Percentiles rank a stretch among this genome's conserved stretches.
phyloP scores from a whole-genome alignment of 257 asterid genomes.

The Fraxinus americana region DNA sequence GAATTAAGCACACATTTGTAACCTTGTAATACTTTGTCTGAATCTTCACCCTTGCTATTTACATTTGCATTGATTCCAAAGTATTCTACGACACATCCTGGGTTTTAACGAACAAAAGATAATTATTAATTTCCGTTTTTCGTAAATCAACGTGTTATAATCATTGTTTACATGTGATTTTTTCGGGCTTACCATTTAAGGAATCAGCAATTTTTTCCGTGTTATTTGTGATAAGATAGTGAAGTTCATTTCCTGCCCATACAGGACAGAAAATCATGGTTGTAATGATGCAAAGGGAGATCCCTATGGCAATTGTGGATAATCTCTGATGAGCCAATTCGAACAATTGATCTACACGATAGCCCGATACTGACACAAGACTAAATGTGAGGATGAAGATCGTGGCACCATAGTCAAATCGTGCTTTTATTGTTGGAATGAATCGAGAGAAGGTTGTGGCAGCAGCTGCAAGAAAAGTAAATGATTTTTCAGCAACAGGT shows the following conservation, averaged over 20 bases:
- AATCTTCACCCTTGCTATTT: conserved; percentile 26
- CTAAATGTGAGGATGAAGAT: conserved; percentile 84
- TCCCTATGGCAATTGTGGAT: conserved; percentile 73
- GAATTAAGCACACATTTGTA: conserved; percentile 69
- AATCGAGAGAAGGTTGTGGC: conserved; percentile 83
- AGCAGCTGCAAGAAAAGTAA: conserved; percentile 54
- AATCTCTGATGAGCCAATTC: conserved; percentile 71
- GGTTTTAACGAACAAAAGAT: neutral
- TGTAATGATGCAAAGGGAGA: conserved; percentile 63
- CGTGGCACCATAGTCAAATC: conserved; percentile 80
- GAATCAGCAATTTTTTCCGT: conserved; percentile 76
- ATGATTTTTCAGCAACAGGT: conserved; percentile 12
- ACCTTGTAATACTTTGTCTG: conserved; percentile 41
- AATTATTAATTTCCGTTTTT: neutral
- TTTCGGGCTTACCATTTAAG: conserved; percentile 55
- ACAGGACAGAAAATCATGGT: conserved; percentile 66
- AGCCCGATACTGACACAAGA: conserved; percentile 82
- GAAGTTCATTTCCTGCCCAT: conserved; percentile 88
- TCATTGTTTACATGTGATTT: neutral
- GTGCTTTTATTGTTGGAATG: conserved; percentile 71
- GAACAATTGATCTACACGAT: conserved; percentile 66
- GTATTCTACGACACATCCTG: conserved; percentile 58
- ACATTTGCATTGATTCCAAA: conserved; percentile 34
- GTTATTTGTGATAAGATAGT: conserved; percentile 57
- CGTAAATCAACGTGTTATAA: neutral